Conservation (phyloP, 768 basidiomycete genomes). For the Suillus weaverae region DNA sequence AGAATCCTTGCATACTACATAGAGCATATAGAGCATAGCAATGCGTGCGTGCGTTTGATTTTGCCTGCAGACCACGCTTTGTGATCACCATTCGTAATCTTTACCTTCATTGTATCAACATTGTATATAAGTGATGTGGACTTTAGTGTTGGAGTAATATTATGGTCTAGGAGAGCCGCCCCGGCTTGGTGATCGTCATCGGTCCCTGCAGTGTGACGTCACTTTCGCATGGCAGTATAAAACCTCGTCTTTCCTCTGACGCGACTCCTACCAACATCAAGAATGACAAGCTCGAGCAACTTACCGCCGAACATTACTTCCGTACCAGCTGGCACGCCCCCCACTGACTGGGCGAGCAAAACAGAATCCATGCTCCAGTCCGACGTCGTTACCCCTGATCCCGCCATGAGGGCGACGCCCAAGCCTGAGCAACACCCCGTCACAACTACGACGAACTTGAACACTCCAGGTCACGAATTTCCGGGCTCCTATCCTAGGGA, state of each 20-base stretch:
- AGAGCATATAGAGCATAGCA: background rate
- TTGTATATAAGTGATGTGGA: background rate
- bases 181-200: background rate
- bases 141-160: background rate
- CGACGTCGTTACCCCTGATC: constrained; percentile 3
- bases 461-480: constrained; percentile 9
- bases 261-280: background rate
- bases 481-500: constrained; percentile 11
- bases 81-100: background rate
- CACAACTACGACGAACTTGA: background rate
- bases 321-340: constrained; percentile 18
- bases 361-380: constrained; percentile 20
- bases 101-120: background rate
- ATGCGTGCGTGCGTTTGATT: background rate
- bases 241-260: background rate
- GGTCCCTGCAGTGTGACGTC: background rate
- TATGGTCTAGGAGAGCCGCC: background rate
- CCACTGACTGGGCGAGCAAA: constrained; percentile 17
- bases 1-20: constrained; percentile 6
- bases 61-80: background rate
- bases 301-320: constrained; percentile 19
- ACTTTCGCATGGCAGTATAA: background rate
- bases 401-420: background rate
- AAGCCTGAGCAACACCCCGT: background rate
- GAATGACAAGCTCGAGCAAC: constrained; percentile 1